A percentile compares a stretch with the other conserved stretches of the same genome.
Evolutionary conservation across 2,329 filamentous ascomycete species (phyloP).

Genomic region (Amylocarpus encephaloides): DNA sequence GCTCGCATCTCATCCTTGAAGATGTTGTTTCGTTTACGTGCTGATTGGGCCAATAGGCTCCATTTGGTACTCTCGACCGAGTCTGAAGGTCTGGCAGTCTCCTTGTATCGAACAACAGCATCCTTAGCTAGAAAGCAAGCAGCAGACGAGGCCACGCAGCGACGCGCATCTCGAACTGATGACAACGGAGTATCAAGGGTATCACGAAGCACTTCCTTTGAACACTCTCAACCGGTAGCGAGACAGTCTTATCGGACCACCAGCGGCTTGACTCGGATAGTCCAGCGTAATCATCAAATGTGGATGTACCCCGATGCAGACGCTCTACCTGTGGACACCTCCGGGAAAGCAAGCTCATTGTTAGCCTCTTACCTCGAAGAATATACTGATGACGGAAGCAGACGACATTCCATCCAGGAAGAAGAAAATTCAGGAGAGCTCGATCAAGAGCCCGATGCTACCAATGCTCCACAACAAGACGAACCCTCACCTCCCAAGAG

Average conservation of each 20-base stretch:
- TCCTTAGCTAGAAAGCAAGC: slow-evolving; percentile 40
- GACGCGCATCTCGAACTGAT: slow-evolving; percentile 33
- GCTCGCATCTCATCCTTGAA: slow-evolving; percentile 71
- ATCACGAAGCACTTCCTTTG: slow-evolving; percentile 30
- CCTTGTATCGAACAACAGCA: slow-evolving; percentile 59
- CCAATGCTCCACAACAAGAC: background rate
- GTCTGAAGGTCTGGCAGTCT: slow-evolving; percentile 63
- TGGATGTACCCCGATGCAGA: slow-evolving; percentile 54
- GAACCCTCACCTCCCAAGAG: background rate
- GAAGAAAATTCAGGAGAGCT: background rate
- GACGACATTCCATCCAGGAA: background rate
- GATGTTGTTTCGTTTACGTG: slow-evolving; percentile 73
- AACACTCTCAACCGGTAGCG: slow-evolving; percentile 25
- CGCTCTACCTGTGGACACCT: slow-evolving; percentile 43
- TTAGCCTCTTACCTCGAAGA: slow-evolving; percentile 23
- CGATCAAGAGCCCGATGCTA: background rate
- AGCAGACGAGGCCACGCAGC: slow-evolving; percentile 35
- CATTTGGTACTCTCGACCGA: slow-evolving; percentile 66
- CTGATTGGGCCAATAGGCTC: slow-evolving; percentile 72
- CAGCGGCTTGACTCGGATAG: slow-evolving; percentile 24
- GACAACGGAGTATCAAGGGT: slow-evolving; percentile 27
- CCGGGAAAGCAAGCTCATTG: slow-evolving; percentile 30
- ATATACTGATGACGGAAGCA: background rate
- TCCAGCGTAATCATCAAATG: slow-evolving; percentile 42
- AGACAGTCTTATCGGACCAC: slow-evolving; percentile 33